These are phyloP conservation scores for Syncephalastrum sp. DNA, from an alignment of 371 early-diverging fungal genomes.

Conservation along the genomic window DNA sequence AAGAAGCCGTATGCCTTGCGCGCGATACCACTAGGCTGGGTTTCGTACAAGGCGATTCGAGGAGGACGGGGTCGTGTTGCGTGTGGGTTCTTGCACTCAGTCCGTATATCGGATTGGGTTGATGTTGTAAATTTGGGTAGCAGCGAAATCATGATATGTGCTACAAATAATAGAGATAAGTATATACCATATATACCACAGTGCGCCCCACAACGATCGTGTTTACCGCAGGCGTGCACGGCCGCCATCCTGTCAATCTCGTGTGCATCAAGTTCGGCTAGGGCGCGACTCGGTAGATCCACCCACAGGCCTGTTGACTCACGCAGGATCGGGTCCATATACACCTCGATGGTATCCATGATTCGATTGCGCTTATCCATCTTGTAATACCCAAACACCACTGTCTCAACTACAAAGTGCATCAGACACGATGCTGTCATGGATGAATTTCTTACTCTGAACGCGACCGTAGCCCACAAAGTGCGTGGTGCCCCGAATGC, in stretches of 20 bases:
- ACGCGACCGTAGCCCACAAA: slow-evolving; percentile 33
- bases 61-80: slow-evolving; percentile 39
- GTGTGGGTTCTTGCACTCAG: slow-evolving; percentile 51
- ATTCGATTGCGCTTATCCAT: slow-evolving; percentile 41
- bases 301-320: slow-evolving; percentile 43
- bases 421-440: neutral
- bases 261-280: slow-evolving; percentile 16
- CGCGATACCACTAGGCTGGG: slow-evolving; percentile 34
- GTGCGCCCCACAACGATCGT: neutral
- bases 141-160: slow-evolving; percentile 38
- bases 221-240: slow-evolving; percentile 44
- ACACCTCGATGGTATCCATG: slow-evolving; percentile 42
- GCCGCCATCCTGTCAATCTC: slow-evolving; percentile 45
- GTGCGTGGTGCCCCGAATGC: slow-evolving; percentile 6
- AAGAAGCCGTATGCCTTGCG: slow-evolving; percentile 37
- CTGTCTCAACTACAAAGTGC: slow-evolving; percentile 37
- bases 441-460: slow-evolving; percentile 22
- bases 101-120: slow-evolving; percentile 24
- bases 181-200: neutral
- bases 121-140: slow-evolving; percentile 31
- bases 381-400: slow-evolving; percentile 60
- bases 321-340: slow-evolving; percentile 50
- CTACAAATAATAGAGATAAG: slow-evolving; percentile 11
- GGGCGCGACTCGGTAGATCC: slow-evolving; percentile 29
- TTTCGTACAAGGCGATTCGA: slow-evolving; percentile 43